These are phyloP conservation scores for Citrus mangshanensis DNA, from an alignment of 345 rosid genomes.

Conservation along the genomic window DNA sequence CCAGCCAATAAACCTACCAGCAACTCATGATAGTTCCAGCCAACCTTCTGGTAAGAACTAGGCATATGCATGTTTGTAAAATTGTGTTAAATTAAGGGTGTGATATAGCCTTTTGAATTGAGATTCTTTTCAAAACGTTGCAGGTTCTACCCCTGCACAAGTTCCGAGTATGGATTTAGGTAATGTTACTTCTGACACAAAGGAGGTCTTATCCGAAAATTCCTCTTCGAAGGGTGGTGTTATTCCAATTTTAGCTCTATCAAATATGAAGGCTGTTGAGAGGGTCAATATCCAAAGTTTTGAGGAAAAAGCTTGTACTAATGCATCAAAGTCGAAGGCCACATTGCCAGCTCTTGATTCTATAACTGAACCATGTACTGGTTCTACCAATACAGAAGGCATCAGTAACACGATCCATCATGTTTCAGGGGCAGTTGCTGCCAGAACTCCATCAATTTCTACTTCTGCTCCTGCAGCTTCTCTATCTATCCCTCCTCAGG, in stretches of 20 bases:
- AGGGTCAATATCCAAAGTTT: constrained; percentile 27
- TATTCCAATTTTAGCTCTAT: constrained; percentile 21
- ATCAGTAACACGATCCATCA: constrained; percentile 1
- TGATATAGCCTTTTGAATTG: constrained; percentile 4
- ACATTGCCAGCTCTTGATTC: constrained; percentile 15
- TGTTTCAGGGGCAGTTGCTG: constrained; percentile 16
- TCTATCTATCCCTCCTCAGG: constrained; percentile 18
- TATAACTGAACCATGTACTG: constrained; percentile 15
- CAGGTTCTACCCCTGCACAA: constrained; percentile 41
- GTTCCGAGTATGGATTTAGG: constrained; percentile 43
- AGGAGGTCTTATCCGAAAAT: constrained; percentile 58
- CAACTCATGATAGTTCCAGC: constrained; percentile 16
- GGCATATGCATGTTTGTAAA: constrained; percentile 1
- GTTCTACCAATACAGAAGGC: constrained; percentile 18
- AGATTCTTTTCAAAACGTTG: constrained; percentile 20
- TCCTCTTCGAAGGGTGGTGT: constrained; percentile 38
- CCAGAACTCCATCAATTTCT: constrained; percentile 26
- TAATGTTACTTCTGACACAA: constrained; percentile 68
- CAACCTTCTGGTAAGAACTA: constrained; percentile 24
- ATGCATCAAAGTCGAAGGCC: constrained; percentile 18
- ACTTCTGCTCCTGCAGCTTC: constrained; percentile 19
- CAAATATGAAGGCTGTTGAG: constrained; percentile 28
- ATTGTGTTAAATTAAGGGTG: neutral
- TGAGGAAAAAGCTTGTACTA: constrained; percentile 19
- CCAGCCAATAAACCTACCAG: constrained; percentile 12